phyloP scores from a whole-genome alignment of 2,329 filamentous ascomycete genomes.

The Xylariomycetidae sp. region DNA sequence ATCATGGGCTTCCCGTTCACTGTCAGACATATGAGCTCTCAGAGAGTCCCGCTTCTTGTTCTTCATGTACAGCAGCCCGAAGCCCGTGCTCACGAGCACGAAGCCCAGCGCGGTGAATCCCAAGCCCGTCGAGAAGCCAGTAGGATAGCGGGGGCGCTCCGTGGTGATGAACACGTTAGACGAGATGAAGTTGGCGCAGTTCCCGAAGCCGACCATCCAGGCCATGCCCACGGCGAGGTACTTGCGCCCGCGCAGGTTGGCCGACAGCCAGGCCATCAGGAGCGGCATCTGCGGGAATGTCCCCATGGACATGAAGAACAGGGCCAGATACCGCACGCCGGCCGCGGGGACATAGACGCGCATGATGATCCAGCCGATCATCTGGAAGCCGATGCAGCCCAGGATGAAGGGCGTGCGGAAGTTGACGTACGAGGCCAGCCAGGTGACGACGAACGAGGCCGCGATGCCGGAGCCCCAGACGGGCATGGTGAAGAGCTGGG shows the following conservation, averaged over 20 bases:
- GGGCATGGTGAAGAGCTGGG: slow-evolving; percentile 25
- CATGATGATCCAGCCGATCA: slow-evolving; percentile 25
- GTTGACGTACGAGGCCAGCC: slow-evolving; percentile 16
- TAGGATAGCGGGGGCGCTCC: slow-evolving; percentile 32
- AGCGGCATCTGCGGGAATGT: slow-evolving; percentile 26
- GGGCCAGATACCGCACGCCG: slow-evolving; percentile 22
- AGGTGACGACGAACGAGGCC: slow-evolving; percentile 18
- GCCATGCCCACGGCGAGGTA: slow-evolving; percentile 36
- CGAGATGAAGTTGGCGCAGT: slow-evolving; percentile 38
- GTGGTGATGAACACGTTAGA: slow-evolving; percentile 35
- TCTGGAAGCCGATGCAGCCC: slow-evolving; percentile 17
- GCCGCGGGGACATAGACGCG: slow-evolving; percentile 16
- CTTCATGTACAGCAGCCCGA: slow-evolving; percentile 7
- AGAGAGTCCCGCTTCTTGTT: slow-evolving; percentile 16
- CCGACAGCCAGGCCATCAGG: slow-evolving; percentile 31
- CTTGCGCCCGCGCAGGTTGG: slow-evolving; percentile 35
- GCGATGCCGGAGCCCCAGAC: slow-evolving; percentile 23
- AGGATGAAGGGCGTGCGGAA: slow-evolving; percentile 21
- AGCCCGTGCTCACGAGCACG: slow-evolving; percentile 9
- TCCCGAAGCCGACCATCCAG: slow-evolving; percentile 38
- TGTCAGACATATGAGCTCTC: slow-evolving; percentile 16
- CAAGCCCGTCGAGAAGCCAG: slow-evolving; percentile 33
- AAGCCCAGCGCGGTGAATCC: slow-evolving; percentile 21
- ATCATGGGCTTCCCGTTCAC: slow-evolving; percentile 16
- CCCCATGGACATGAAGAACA: slow-evolving; percentile 24